Evolutionary conservation across 2,329 filamentous ascomycete species (phyloP).

Genomic region (Claviceps cyperi): DNA sequence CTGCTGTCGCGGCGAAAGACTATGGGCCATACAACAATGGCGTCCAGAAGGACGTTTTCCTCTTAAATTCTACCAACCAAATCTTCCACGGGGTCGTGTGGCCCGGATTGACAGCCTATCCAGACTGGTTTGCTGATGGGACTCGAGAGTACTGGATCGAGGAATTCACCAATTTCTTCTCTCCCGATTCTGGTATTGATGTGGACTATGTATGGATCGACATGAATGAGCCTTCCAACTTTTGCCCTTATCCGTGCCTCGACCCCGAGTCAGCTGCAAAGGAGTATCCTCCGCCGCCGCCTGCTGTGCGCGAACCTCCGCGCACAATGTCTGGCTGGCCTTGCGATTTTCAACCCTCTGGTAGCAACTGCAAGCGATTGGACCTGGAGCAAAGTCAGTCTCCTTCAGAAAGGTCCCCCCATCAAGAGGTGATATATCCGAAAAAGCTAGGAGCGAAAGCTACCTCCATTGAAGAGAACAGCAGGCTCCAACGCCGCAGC

Average conservation of each 20-base stretch:
- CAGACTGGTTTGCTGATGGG: conserved; percentile 60
- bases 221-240: conserved; percentile 33
- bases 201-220: conserved; percentile 69
- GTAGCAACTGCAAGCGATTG: conserved; percentile 7
- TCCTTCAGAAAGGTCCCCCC: background rate
- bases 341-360: conserved; percentile 11
- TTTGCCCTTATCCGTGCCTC: conserved; percentile 15
- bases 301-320: conserved; percentile 45
- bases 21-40: conserved; percentile 29
- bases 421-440: background rate
- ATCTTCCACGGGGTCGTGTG: conserved; percentile 55
- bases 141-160: conserved; percentile 53
- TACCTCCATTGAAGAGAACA: too few relatives aligned
- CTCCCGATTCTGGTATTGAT: conserved; percentile 47
- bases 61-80: conserved; percentile 37
- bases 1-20: conserved; percentile 45
- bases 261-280: conserved; percentile 23
- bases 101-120: conserved; percentile 57
- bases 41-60: conserved; percentile 29
- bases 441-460: too few relatives aligned
- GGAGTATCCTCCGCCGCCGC: conserved; percentile 42
- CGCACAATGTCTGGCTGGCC: conserved; percentile 54
- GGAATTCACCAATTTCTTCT: conserved; percentile 52
- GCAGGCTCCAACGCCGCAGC: background rate
- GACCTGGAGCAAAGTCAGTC: background rate